Evolutionary conservation across 176 grass and related monocot genomes (phyloP), one percentile per base, ranked within the genome.

Genomic region (Oryza coarctata): DNA sequence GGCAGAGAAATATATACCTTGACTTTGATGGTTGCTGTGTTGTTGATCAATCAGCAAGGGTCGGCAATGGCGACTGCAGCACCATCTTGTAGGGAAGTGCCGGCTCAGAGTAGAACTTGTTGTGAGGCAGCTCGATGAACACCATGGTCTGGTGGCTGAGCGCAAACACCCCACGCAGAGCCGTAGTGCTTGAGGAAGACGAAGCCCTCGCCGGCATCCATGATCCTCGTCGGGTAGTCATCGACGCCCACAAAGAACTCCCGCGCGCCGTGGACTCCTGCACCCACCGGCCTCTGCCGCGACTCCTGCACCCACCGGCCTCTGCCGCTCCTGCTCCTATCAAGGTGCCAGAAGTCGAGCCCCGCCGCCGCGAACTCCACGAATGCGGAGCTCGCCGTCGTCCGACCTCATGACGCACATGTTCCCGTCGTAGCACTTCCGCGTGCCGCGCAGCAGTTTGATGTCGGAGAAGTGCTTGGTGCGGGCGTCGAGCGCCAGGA

Each of bases 381-480:
- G n/a, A 9, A 80, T 32, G 5, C 78, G n/a, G 22, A 80, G 65
- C 43, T 80, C 78, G 27, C 45, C 65, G 65, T 70, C 30, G 8
- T 80, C 43, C 1, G 43, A 68, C 45, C 65, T 80, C 31, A 70
- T 11, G 30, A 80, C 45, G 0, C 78, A 23, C 30, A 70, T 57
- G 65, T 80, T 69, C 13, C 65, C 1, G 1, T 38, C 7, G 4
- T 55, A 80, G 26, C 15, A 12, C 29, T 14, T 5, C 2, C 78
- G 13, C 65, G 36, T 80, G 64, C 65, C 17, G 44, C 40, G 11
- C 3, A 28, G 78, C 31, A 80, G 65, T 12, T 25, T 57, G 43
- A 80, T 57, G 78, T 4, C 28, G 78, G 78, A 80, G 78, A 80
- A 80, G 22, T 68, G 5, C 65, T 80, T 80, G 2, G 64, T 68